These are phyloP conservation scores for Aethionema arabicum DNA, from an alignment of 345 rosid genomes.

Conservation along the genomic window DNA sequence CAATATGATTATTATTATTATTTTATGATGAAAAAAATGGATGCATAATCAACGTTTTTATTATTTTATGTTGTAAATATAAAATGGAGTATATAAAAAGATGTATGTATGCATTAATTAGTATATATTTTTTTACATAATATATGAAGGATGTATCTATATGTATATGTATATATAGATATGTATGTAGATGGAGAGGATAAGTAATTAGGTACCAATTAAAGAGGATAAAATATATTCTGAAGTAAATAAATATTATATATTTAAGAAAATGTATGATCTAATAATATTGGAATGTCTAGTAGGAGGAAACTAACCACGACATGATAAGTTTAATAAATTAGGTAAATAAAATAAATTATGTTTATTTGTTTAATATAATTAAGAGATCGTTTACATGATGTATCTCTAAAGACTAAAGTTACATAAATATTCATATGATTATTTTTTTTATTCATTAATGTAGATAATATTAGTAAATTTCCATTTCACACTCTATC, in stretches of 20 bases:
- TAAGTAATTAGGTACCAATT: slow-evolving; percentile 36
- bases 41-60: too few species aligned
- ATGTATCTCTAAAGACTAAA: slow-evolving; percentile 36
- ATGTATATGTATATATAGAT: slow-evolving; percentile 16
- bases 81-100: too few species aligned
- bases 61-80: too few species aligned
- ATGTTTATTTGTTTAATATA: neutral
- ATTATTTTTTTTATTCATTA: slow-evolving; percentile 30
- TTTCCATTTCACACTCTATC: slow-evolving; percentile 31
- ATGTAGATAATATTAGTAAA: slow-evolving; percentile 21
- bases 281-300: slow-evolving; percentile 37
- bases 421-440: slow-evolving; percentile 12
- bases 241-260: neutral
- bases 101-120: neutral
- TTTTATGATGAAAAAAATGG: too few species aligned
- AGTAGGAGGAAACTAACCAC: slow-evolving; percentile 39
- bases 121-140: neutral
- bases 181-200: slow-evolving; percentile 2
- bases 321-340: slow-evolving; percentile 36
- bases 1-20: too few species aligned
- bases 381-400: slow-evolving; percentile 27
- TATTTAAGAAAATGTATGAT: slow-evolving; percentile 22
- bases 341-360: slow-evolving; percentile 3
- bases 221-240: slow-evolving; percentile 19
- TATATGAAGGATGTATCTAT: slow-evolving; percentile 22